Evolutionary conservation across 169 alveolate species (phyloP).

Genomic region (Babesia ovis): DNA sequence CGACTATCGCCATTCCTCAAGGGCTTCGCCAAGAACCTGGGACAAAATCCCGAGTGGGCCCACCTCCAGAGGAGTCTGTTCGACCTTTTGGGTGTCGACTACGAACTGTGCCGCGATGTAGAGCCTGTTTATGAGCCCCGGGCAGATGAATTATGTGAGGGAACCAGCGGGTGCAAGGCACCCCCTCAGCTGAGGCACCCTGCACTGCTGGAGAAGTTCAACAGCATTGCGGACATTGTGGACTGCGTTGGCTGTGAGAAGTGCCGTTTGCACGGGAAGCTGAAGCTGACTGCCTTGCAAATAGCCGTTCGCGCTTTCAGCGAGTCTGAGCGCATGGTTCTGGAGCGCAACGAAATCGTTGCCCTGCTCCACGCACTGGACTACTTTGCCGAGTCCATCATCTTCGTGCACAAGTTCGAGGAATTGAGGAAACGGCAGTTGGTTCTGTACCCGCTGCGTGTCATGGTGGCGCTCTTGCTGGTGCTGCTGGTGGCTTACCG

Average conservation of each 20-base stretch:
- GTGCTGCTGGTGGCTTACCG: conserved; percentile 31
- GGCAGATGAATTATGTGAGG: conserved; percentile 14
- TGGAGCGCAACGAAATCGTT: conserved; percentile 84
- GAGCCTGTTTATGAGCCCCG: conserved; percentile 12
- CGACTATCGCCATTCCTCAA: conserved; percentile 75
- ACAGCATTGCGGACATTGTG: conserved; percentile 75
- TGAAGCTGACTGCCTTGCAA: conserved; percentile 88
- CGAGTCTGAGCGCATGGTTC: conserved; percentile 42
- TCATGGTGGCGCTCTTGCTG: conserved; percentile 38
- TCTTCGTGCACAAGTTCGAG: conserved; percentile 62
- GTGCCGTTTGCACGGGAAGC: conserved; percentile 89
- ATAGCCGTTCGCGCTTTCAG: conserved; percentile 81
- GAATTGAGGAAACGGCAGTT: conserved; percentile 24
- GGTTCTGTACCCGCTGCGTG: conserved; percentile 49
- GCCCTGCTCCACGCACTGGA: conserved; percentile 80
- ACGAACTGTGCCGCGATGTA: conserved; percentile 37
- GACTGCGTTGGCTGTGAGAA: conserved; percentile 91
- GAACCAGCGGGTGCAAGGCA: neutral
- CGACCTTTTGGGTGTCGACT: conserved; percentile 30
- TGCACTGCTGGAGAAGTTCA: conserved; percentile 46
- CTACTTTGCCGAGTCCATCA: conserved; percentile 81
- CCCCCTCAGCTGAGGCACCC: conserved; percentile 37
- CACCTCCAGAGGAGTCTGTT: conserved; percentile 4
- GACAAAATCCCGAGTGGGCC: neutral
- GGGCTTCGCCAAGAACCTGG: conserved; percentile 22